These are phyloP conservation scores for Acanthamoeba culbertsoni DNA, from an alignment of 208 protist genomes.

Conservation along the genomic window DNA sequence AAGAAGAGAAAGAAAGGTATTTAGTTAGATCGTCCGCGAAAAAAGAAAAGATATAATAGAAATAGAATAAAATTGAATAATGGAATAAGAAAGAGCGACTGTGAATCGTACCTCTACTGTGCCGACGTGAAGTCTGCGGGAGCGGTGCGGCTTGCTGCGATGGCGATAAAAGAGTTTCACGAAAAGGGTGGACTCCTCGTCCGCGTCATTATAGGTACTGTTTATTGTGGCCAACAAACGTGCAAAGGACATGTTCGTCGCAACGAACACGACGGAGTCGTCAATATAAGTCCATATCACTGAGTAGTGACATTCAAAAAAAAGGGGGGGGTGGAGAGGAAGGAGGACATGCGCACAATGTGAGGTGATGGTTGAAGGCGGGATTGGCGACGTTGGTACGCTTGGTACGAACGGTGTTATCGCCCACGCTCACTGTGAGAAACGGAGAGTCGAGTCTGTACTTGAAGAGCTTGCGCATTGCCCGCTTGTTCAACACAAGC, in stretches of 20 bases:
- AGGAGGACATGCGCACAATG: not conserved
- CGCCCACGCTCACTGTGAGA: not conserved
- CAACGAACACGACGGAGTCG: too few relatives aligned
- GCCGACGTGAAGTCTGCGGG: not conserved
- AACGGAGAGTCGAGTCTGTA: not conserved
- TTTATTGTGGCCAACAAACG: not conserved
- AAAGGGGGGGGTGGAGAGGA: not conserved
- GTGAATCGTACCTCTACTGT: not conserved
- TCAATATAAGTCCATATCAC: too few relatives aligned
- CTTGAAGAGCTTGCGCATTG: conserved; percentile 26
- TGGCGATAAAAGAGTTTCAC: conserved; percentile 10
- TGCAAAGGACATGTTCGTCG: too few relatives aligned
- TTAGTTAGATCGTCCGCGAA: too few relatives aligned
- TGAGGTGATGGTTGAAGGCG: not conserved
- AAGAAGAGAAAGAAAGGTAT: too few relatives aligned
- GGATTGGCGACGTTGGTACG: not conserved
- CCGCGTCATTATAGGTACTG: not conserved
- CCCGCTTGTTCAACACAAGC: not conserved
- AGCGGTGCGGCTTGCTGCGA: not conserved
- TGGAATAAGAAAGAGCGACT: not conserved
- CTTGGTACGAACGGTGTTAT: not conserved
- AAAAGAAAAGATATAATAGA: not conserved
- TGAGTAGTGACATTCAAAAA: not conserved
- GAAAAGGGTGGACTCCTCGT: not conserved
- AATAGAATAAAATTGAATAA: not conserved